Evolutionary conservation across 768 basidiomycete species (phyloP), one percentile per base, ranked within the genome.

Genomic region (Rhizopogon vinicolor): DNA sequence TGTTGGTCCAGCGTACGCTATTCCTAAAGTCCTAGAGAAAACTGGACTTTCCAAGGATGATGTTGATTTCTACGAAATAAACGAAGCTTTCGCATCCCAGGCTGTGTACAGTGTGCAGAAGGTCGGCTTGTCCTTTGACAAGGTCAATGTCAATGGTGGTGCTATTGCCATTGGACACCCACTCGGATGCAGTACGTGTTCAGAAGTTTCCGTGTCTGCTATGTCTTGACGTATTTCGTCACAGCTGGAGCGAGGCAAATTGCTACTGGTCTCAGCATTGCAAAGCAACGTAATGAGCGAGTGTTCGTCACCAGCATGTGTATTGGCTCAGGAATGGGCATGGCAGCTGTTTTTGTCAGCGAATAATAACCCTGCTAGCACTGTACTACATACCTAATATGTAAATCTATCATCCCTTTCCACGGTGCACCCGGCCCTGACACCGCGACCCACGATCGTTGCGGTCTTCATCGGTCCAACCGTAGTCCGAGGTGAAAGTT

Each of bases 271-370:
- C 71, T 91, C 59, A 85, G 80, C 65, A 85, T 92, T 48, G 87
- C 89, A 10, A 93, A 85, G 76, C 83, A 91, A 69, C 86, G 83
- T 45, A 80, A 80, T 14, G 78, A 78, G 22, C 87, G 86, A 67
- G 74, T 96, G 59, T 93, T 96, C 60, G 86, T 89, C 33, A 94
- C 91, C 2, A 87, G 84, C 61, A 96, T 96, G 93, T 95, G 93
- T 67, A 86, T 93, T 64, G 92, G 91, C 7, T 83, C 81, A 13
- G 91, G 92, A 22, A 93, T 93, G 89, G 90, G 91, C 39, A 92
- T 93, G 89, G 91, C 91, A 33, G 89, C 84, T 44, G 77, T 93
- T 2, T 88, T 93, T 64, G 89, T 91, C 53, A 90, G 77, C 69
- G 92, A 94, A 79, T 86, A 92, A 62, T 92, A 63, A 22, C 18